Evolutionary conservation across 805 yeast species (phyloP), one percentile per base, ranked within the genome.

Genomic region (Candida maris): DNA sequence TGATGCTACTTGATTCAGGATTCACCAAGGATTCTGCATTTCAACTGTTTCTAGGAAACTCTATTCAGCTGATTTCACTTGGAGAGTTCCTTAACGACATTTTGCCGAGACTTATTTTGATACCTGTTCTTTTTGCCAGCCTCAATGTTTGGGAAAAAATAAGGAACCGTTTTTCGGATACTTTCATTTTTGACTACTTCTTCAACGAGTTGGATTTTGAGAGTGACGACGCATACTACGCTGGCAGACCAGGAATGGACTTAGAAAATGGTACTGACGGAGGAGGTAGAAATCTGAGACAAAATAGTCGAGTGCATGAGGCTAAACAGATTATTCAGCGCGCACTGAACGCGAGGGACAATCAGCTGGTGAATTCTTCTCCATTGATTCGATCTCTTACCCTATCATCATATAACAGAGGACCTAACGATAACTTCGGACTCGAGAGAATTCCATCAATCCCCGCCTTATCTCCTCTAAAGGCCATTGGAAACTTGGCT

Each of bases 31-130:
- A 58, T 17, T 67, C 78, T 2, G 63, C 68, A 9, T 86, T 86
- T 58, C 87, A 85, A 52, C 70, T 73, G 32, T 84, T 88, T 65
- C 68, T 82, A 42, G 94, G 93, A 6, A 67, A 75, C 47, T 81
- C 86, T 5, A 81, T 86, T 53, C 81, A 84, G 49, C 62, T 85
- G 45, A 80, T 89, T 8, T 80, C 86, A 3, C 64, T 85, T 20
- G 89, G 91, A 45, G 75, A 77, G 37, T 69, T 77, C 46, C 69
- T 85, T 59, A 84, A 84, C 57, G 77, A 78, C 45, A 67, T 85
- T 68, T 61, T 85, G n/a, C 95, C 95, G 1, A 67, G 94, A 45
- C 65, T 86, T 15, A 68, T 85, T 8, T 45, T 86, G 12, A 59
- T 86, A n/a, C 95, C 95, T 1, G 71, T 85, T 6, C 45, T 75